Percentiles rank a stretch among this genome's conserved stretches.
Conservation (phyloP, 176 grass and related monocot genomes). For the Phoenix dactylifera region DNA sequence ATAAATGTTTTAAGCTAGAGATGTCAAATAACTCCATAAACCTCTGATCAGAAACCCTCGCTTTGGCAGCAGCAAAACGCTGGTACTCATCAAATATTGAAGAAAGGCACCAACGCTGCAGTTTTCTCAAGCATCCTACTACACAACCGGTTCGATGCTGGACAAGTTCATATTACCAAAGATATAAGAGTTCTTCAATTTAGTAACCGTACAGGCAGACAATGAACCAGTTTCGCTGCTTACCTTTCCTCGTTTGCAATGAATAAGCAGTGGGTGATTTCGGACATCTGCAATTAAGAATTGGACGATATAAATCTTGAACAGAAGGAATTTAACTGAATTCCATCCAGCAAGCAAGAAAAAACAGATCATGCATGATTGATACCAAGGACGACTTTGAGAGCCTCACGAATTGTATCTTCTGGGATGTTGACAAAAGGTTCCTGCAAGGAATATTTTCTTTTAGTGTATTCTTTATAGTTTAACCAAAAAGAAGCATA, state of each 20-base stretch:
- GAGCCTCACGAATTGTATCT: conserved; percentile 64
- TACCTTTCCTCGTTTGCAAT: conserved; percentile 97
- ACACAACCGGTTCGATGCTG: conserved; percentile 92
- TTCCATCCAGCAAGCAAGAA: background rate
- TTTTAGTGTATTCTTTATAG: conserved; percentile 5
- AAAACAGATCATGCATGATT: background rate
- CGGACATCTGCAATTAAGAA: conserved; percentile 39
- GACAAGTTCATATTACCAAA: conserved; percentile 20
- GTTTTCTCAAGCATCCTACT: conserved; percentile 76
- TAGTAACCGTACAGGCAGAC: background rate
- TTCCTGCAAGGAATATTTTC: conserved; percentile 36
- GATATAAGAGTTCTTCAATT: background rate
- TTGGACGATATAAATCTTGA: background rate
- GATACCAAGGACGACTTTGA: conserved; percentile 68
- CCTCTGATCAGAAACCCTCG: conserved; percentile 75
- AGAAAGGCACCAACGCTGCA: conserved; percentile 73
- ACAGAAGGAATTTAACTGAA: background rate
- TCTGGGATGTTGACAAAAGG: conserved; percentile 90
- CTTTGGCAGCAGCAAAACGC: conserved; percentile 75
- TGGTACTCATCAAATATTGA: conserved; percentile 92
- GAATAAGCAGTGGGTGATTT: conserved; percentile 80
- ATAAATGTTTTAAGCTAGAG: conserved; percentile 42
- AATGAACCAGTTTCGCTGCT: background rate
- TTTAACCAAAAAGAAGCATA: too few species aligned
- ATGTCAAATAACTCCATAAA: conserved; percentile 79